phyloP scores from a whole-genome alignment of 1,139 yeast genomes.

The Eremothecium cymbalariae region DNA sequence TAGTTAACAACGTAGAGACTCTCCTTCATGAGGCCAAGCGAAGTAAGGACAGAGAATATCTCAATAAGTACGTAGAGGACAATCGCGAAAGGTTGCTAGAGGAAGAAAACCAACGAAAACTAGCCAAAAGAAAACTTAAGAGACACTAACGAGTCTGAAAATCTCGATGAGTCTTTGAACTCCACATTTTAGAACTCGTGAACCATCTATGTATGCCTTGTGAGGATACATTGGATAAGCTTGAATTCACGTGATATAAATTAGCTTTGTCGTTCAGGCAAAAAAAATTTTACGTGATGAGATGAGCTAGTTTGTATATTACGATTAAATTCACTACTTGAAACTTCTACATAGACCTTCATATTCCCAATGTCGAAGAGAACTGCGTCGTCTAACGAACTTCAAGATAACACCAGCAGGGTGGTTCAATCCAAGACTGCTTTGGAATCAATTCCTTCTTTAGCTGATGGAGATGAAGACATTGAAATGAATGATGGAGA shows the following conservation, averaged over 20 bases:
- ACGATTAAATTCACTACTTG: too few relatives aligned
- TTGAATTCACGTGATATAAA: too few relatives aligned
- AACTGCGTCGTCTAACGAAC: constrained; percentile 36
- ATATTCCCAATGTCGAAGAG: constrained; percentile 52
- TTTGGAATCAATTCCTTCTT: constrained; percentile 31
- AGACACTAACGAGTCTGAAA: constrained; percentile 7
- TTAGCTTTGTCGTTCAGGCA: constrained; percentile 1
- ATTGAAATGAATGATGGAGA: constrained; percentile 34
- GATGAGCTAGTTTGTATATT: constrained; percentile 16
- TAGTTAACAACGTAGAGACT: constrained; percentile 37
- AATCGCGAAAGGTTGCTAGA: constrained; percentile 20
- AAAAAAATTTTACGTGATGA: constrained; percentile 16
- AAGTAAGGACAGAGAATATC: constrained; percentile 23
- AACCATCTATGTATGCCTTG: too few relatives aligned
- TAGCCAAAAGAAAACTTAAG: constrained; percentile 16
- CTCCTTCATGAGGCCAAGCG: constrained; percentile 27
- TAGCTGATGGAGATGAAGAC: constrained; percentile 25
- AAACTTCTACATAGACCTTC: not conserved
- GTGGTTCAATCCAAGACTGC: constrained; percentile 34
- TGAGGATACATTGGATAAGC: too few relatives aligned
- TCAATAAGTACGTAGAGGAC: constrained; percentile 14
- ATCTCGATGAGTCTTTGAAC: constrained; percentile 4
- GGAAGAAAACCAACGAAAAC: constrained; percentile 20
- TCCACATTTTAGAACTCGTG: too few relatives aligned
- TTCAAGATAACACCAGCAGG: constrained; percentile 29